Percentiles rank a stretch among this genome's conserved stretches.
Evolutionary conservation across 495 filamentous ascomycete species (phyloP).

Genomic region (Neurospora pannonica): DNA sequence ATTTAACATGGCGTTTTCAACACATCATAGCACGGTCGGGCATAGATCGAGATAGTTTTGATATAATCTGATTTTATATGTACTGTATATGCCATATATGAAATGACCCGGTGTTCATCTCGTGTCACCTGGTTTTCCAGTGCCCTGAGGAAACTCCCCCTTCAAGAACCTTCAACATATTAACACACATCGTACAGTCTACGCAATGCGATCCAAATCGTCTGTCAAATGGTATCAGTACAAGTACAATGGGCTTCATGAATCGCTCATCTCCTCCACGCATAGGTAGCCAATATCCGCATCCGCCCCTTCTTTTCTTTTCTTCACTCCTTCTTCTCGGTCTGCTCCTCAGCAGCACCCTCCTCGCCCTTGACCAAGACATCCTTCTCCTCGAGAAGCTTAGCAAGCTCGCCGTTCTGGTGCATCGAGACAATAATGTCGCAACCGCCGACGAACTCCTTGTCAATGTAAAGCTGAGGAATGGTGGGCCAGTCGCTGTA

Average conservation of each 20-base stretch:
- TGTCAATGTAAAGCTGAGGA: conserved; percentile 88
- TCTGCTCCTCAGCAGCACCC: not conserved
- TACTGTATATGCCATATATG: not conserved
- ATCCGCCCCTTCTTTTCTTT: not conserved
- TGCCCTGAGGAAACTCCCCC: too few relatives aligned
- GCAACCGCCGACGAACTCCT: conserved; percentile 93
- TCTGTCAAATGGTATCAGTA: not conserved
- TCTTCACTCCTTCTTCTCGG: conserved; percentile 15
- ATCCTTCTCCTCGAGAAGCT: conserved; percentile 80
- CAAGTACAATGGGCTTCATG: not conserved
- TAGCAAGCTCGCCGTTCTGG: conserved; percentile 87
- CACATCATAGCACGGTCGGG: not conserved
- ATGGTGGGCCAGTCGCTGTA: conserved; percentile 99
- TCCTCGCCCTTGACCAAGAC: conserved; percentile 43
- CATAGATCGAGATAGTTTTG: not conserved
- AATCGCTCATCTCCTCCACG: not conserved
- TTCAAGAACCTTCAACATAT: too few relatives aligned
- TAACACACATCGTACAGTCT: not conserved
- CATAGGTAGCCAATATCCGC: not conserved
- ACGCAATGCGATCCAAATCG: not conserved
- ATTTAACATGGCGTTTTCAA: conserved; percentile 19
- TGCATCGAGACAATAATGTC: conserved; percentile 98
- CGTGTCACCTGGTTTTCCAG: not conserved
- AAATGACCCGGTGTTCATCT: not conserved
- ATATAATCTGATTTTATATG: not conserved